Conservation (phyloP, 768 basidiomycete genomes). For the Collybiopsis confluens region DNA sequence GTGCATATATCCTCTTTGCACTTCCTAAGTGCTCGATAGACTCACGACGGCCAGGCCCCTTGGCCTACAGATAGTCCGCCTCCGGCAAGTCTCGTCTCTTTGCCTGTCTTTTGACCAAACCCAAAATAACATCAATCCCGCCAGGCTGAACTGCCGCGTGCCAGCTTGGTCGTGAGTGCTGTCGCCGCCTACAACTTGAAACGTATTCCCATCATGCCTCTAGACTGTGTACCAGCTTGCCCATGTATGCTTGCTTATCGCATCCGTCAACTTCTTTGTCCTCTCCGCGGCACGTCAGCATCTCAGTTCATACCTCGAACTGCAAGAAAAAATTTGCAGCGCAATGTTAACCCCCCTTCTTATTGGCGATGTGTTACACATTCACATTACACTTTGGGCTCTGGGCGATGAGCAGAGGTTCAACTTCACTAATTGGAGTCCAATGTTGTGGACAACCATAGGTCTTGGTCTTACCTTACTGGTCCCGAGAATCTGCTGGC, state of each 20-base stretch:
- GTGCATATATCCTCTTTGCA: not conserved
- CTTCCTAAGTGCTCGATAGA: conserved; percentile 30
- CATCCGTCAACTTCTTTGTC: conserved; percentile 64
- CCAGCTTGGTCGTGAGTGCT: conserved; percentile 46
- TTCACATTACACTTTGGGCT: conserved; percentile 69
- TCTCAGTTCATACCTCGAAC: conserved; percentile 49
- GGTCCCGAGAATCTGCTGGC: conserved; percentile 71
- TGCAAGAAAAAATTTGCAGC: conserved; percentile 70
- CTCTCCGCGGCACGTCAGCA: conserved; percentile 59
- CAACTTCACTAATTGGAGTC: conserved; percentile 55
- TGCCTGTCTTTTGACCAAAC: not conserved
- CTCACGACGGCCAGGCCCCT: conserved; percentile 72
- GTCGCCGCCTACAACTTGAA: not conserved
- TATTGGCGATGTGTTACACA: conserved; percentile 63
- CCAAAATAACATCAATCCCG: not conserved
- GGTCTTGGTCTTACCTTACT: conserved; percentile 59
- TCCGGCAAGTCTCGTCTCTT: conserved; percentile 22
- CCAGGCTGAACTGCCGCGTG: conserved; percentile 42
- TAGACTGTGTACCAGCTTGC: conserved; percentile 67
- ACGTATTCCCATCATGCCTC: not conserved
- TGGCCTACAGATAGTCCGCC: conserved; percentile 52
- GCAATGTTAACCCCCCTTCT: conserved; percentile 66
- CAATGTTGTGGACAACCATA: conserved; percentile 67
- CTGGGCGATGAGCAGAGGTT: conserved; percentile 70
- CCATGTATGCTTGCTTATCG: conserved; percentile 72